Percentiles rank a stretch among this genome's conserved stretches.
phyloP scores from a whole-genome alignment of 2,329 filamentous ascomycete genomes.

The Aspergillus proliferans region DNA sequence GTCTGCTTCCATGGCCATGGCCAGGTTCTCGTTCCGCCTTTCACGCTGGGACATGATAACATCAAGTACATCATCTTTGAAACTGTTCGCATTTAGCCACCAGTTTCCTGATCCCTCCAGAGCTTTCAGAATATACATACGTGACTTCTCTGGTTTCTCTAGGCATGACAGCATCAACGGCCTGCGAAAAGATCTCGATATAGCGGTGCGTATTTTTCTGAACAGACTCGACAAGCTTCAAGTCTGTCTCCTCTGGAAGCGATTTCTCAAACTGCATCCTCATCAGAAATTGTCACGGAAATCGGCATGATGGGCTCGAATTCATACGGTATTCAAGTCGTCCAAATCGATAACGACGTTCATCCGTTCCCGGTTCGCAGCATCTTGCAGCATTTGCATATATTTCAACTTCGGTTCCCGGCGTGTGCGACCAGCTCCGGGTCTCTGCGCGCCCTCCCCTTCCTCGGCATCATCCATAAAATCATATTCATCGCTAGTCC shows the following conservation, averaged over 20 bases:
- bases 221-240: conserved; percentile 68
- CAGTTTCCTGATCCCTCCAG: neutral
- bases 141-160: conserved; percentile 69
- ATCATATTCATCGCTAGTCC: conserved; percentile 83
- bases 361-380: conserved; percentile 70
- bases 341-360: conserved; percentile 85
- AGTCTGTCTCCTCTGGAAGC: conserved; percentile 60
- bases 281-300: conserved; percentile 2
- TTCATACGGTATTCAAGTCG: conserved; percentile 65
- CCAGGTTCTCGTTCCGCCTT: conserved; percentile 73
- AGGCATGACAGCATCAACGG: conserved; percentile 82
- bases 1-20: conserved; percentile 59
- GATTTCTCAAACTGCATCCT: conserved; percentile 64
- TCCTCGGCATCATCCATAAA: conserved; percentile 79
- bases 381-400: conserved; percentile 74
- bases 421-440: conserved; percentile 42
- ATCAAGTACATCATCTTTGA: conserved; percentile 96
- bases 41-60: conserved; percentile 91
- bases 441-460: conserved; percentile 30
- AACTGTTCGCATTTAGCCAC: conserved; percentile 48
- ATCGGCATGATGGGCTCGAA: neutral
- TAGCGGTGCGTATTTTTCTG: conserved; percentile 92
- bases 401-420: conserved; percentile 73
- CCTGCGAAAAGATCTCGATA: conserved; percentile 81
- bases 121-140: conserved; percentile 41